phyloP scores from a whole-genome alignment of 257 asterid species.

The Ballota nigra region DNA sequence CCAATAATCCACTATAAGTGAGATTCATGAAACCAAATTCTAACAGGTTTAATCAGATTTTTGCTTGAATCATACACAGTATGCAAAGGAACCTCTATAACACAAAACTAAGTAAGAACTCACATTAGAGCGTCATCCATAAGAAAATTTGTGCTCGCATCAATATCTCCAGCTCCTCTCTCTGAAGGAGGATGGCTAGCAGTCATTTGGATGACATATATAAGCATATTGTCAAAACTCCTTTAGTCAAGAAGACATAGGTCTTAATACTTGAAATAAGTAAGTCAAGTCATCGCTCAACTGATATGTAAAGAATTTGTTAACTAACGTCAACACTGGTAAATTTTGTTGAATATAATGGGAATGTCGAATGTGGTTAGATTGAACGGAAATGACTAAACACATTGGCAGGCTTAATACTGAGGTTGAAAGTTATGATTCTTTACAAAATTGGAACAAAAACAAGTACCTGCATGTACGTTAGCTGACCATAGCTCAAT shows the following conservation, averaged over 20 bases:
- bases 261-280: constrained; percentile 24
- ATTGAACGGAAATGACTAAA: constrained; percentile 11
- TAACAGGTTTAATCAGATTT: too few relatives aligned
- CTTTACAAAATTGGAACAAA: constrained; percentile 12
- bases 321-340: neutral
- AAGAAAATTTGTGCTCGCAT: too few relatives aligned
- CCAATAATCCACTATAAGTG: too few relatives aligned
- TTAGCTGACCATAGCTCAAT: constrained; percentile 79
- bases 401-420: constrained; percentile 19
- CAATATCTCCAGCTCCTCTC: constrained; percentile 94
- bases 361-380: neutral
- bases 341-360: neutral
- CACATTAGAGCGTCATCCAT: too few relatives aligned
- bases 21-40: too few relatives aligned
- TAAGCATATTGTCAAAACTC: constrained; percentile 31
- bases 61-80: too few relatives aligned
- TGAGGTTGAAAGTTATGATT: constrained; percentile 1
- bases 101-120: too few relatives aligned
- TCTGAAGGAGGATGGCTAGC: too few relatives aligned
- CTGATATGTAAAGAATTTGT: constrained; percentile 12
- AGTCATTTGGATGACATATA: too few relatives aligned
- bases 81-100: too few relatives aligned
- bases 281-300: constrained; percentile 20
- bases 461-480: constrained; percentile 84
- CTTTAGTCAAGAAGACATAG: constrained; percentile 8